These are phyloP conservation scores for Arthrobotrys megalospora DNA, from an alignment of 2,329 filamentous ascomycete species.

Conservation along the genomic window DNA sequence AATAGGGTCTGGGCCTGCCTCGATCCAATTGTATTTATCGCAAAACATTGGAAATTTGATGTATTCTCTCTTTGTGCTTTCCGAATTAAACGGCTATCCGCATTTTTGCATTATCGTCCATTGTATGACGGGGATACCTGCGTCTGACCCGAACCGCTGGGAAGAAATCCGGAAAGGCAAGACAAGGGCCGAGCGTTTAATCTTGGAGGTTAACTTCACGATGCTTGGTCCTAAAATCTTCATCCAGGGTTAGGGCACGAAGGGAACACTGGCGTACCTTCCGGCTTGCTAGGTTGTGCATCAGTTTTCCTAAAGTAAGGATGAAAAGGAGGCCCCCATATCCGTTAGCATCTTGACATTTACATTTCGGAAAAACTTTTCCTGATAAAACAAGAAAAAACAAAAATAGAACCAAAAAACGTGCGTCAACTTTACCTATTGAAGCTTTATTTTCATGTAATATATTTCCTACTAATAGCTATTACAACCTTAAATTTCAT, in stretches of 20 bases:
- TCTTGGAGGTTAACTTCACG: slow-evolving; percentile 26
- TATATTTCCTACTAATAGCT: slow-evolving; percentile 48
- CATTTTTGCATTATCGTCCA: slow-evolving; percentile 25
- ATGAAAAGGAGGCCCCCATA: slow-evolving; percentile 15
- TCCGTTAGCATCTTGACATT: slow-evolving; percentile 2
- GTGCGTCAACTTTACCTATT: slow-evolving; percentile 39
- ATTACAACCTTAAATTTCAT: slow-evolving; percentile 46
- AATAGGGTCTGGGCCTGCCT: slow-evolving; percentile 6
- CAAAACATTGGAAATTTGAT: slow-evolving; percentile 15
- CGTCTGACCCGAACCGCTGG: slow-evolving; percentile 41
- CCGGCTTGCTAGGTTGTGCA: slow-evolving; percentile 1
- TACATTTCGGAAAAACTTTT: slow-evolving; percentile 29
- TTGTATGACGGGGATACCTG: slow-evolving; percentile 36
- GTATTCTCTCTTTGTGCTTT: slow-evolving; percentile 2
- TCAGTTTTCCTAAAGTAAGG: slow-evolving; percentile 8
- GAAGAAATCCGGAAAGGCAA: slow-evolving; percentile 33
- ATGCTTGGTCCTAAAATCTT: slow-evolving; percentile 25
- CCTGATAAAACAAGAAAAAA: background rate
- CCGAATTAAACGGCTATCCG: slow-evolving; percentile 8
- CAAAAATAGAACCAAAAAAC: slow-evolving; percentile 14
- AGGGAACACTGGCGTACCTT: slow-evolving; percentile 7
- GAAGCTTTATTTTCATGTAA: slow-evolving; percentile 54
- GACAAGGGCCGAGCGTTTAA: slow-evolving; percentile 23
- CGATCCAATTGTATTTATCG: background rate
- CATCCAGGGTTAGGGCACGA: slow-evolving; percentile 44